These are phyloP conservation scores for Penicillium silybi DNA, from an alignment of 495 filamentous ascomycete species.

Conservation along the genomic window DNA sequence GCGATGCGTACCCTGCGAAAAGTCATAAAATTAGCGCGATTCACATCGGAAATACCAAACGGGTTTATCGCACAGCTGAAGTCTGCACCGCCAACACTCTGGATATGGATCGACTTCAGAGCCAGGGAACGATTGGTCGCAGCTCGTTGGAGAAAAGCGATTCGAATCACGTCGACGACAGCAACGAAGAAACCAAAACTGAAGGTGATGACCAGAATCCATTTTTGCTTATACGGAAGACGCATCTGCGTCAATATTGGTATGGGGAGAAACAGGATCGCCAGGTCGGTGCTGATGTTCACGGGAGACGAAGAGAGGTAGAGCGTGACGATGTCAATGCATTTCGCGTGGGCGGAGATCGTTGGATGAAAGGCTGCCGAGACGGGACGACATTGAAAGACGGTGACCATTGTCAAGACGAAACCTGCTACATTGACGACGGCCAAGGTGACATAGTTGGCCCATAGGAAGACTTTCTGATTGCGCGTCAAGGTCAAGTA, in stretches of 20 bases:
- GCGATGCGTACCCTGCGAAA: constrained; percentile 64
- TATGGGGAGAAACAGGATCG: constrained; percentile 78
- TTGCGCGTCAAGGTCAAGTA: constrained; percentile 75
- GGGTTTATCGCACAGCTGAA: constrained; percentile 47
- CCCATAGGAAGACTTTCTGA: constrained; percentile 66
- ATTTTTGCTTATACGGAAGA: constrained; percentile 77
- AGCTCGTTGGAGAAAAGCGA: constrained; percentile 83
- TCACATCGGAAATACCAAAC: background rate
- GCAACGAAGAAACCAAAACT: constrained; percentile 80
- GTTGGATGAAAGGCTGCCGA: constrained; percentile 55
- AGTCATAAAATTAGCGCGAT: background rate
- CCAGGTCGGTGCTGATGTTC: constrained; percentile 81
- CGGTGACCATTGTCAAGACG: constrained; percentile 78
- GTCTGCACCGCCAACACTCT: constrained; percentile 37
- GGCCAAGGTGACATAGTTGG: constrained; percentile 63
- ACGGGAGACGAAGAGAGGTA: constrained; percentile 81
- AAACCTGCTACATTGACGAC: constrained; percentile 75
- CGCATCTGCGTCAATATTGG: constrained; percentile 83
- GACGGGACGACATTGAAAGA: constrained; percentile 84
- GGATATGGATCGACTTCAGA: constrained; percentile 30
- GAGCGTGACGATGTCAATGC: constrained; percentile 72
- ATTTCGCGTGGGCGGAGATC: constrained; percentile 42
- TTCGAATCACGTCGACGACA: constrained; percentile 81
- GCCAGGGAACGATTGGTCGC: constrained; percentile 34
- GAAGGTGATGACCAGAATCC: constrained; percentile 78